Evolutionary conservation across 495 filamentous ascomycete species (phyloP), one percentile per base, ranked within the genome.

Genomic region (Xylaria acuta): DNA sequence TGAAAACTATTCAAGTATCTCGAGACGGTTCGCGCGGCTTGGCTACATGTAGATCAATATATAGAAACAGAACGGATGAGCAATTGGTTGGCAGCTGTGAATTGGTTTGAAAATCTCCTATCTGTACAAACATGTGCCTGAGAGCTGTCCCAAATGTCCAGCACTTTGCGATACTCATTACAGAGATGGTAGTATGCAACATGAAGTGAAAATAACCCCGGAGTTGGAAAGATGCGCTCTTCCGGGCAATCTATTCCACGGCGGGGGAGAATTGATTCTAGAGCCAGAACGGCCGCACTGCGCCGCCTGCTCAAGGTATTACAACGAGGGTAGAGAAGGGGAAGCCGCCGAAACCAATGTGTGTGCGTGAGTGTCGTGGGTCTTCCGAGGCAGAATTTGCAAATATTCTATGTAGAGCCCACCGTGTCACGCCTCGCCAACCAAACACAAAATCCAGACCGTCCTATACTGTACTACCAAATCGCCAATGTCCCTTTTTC

Each of bases 301-400:
- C 81, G 73, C 70, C 79, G 76, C 72, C 76, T 77, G 80, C 78
- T 79, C 75, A 77, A 80, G 64, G 62, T 75, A 86, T 87, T 88
- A 88, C 84, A 88, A 87, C 83, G 84, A 86, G 79, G 74, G 87
- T 86, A 87, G 79, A 83, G 80, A 86, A 84, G 66, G 64, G 71
- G 74, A 80, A 40, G 70, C 77, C 79, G 75, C 75, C 72, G 72
- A 75, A 56, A 74, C 72, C 74, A 78, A 74, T 74, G 40, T 64
- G 43, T 66, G 58, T 51, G 47, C 70, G 62, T 72, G 63, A 72
- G 34, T 47, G 63, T 72, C 70, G 70, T 72, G 32, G 75, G 72
- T 70, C 73, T 72, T 75, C 73, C 74, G 65, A 75, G 75, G 67
- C 71, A 67, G 63, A 60, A 72, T 56, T 72, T 53, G 51, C 70